Evolutionary conservation across 75 land plant genomes (phyloP).

Genomic region (Isoetes taiwanensis): DNA sequence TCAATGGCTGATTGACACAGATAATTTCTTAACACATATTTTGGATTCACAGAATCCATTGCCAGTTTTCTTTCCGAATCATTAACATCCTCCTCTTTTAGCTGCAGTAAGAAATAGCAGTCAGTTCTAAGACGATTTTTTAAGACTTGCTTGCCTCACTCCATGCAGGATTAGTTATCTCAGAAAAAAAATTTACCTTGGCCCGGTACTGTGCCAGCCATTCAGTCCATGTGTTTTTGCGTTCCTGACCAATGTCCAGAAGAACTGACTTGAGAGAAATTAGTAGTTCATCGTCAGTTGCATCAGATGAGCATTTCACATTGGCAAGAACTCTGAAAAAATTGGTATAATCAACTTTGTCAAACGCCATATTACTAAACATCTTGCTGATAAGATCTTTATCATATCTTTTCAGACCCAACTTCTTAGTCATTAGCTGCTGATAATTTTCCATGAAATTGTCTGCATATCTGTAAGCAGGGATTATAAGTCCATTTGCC

Average conservation of each 20-base stretch:
- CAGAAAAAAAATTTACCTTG: slow-evolving; percentile 37
- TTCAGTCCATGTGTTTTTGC: slow-evolving; percentile 77
- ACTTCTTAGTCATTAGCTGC: slow-evolving; percentile 76
- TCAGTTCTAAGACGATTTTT: neutral
- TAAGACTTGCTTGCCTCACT: neutral
- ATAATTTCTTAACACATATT: slow-evolving; percentile 77
- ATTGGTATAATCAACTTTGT: slow-evolving; percentile 97
- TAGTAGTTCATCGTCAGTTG: slow-evolving; percentile 56
- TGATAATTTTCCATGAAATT: slow-evolving; percentile 93
- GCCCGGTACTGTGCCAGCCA: slow-evolving; percentile 62
- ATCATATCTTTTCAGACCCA: slow-evolving; percentile 74
- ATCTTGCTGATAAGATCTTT: slow-evolving; percentile 73
- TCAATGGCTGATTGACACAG: slow-evolving; percentile 92
- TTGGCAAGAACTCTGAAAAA: slow-evolving; percentile 88
- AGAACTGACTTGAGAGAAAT: slow-evolving; percentile 67
- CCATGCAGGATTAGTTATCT: neutral
- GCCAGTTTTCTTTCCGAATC: slow-evolving; percentile 60
- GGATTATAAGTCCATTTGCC: neutral
- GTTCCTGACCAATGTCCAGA: slow-evolving; percentile 78
- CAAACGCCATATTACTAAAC: slow-evolving; percentile 87
- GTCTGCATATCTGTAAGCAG: slow-evolving; percentile 65
- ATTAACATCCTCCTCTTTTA: slow-evolving; percentile 49
- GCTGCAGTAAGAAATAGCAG: slow-evolving; percentile 22
- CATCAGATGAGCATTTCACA: slow-evolving; percentile 42
- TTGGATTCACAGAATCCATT: slow-evolving; percentile 86